Base-by-base conservation (phyloP, 148 eudicot genomes). In the Rhododendron ferrugineum region DNA sequence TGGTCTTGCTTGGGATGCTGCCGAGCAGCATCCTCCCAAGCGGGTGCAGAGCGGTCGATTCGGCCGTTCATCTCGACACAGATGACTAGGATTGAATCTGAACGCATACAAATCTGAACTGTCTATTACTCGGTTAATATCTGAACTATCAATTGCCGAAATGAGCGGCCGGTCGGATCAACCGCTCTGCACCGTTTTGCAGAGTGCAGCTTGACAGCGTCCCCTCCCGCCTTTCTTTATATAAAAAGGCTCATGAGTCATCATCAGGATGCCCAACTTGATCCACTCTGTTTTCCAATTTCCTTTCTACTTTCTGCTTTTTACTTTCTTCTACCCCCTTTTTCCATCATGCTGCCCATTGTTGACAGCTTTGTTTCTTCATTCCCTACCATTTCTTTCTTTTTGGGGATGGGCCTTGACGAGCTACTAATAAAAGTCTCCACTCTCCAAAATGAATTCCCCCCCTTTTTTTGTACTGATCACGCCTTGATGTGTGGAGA, bases 311-410 rank as follows among this genome's bases (percentile, higher is more conserved):
- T 72, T 50, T 42, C 62, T 36, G 36, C 78, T 32, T 83, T 64
- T 85, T 34, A 1, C 46, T 46, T 46, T 36, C 40, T 70, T 46
- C 52, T 0, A 11, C 68, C 74, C 72, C 82, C 54, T 15, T 42
- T 28, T 62, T 30, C 30, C 54, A 66, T 81, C 72, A 85, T 85
- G 87, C 52, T 80, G 62, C 47, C 84, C 78, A 49, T 81, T 72
- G 26, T 81, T 81, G 87, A 72, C 84, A 85, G 84, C 87, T 85
- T 64, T 62, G 47, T 50, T 70, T 80, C 84, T 80, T 85, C 56
- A 80, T 76, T 9, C 49, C 66, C 47, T 80, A 20, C 78, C 44
- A 42, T 46, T 30, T 32, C n/a, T 52, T n/a, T 76, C 32, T 66
- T 66, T 1, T n/a, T 22, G 0, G 74, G 74, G 36, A 11, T 68